Evolutionary conservation across 2,329 filamentous ascomycete genomes (phyloP), one percentile per base, ranked within the genome.

Genomic region (Cytospora schulzeri): DNA sequence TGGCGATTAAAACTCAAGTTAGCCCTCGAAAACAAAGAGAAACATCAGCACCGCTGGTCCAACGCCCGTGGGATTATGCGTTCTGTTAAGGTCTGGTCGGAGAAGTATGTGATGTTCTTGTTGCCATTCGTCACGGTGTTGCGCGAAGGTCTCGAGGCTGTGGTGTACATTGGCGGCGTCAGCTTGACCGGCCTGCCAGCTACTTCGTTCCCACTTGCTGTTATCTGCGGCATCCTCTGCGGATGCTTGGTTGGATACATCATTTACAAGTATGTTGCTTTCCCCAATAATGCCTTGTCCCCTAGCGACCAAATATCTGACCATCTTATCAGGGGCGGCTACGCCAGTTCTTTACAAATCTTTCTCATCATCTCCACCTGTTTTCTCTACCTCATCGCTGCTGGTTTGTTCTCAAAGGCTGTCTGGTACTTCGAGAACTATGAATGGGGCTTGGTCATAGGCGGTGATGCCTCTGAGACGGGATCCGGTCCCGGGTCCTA

Each of bases 301-400:
- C 19, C 33, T 19, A 14, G n/a, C 14, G 45, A 14, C 2, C 22
- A 15, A 5, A 12, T 15, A 35, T 22, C 45, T 22, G 51, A 26
- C 5, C 19, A 11, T 33, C 28, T 28, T 12, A 22, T 17, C 35
- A 80, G 85, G 70, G 85, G 87, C 64, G 89, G 88, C n/a, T 85
- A 87, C 64, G 79, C 80, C n/a, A 79, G 86, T 4, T 85, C 84
- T 41, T 76, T 92, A 50, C 91, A 95, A 71, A 79, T 90, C 67
- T 95, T 96, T 81, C 81, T 96, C n/a, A 87, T 95, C 67, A 78
- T 86, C 29, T 93, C 91, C 0, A 95, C 92, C 1, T 93, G 91
- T 73, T 84, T 96, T 71, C 79, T 96, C 15, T 96, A 96, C 73
- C 86, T 96, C 14, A 90, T 96, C 12, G 90, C 91, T 4, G 92